phyloP scores from a whole-genome alignment of 2,329 filamentous ascomycete species.

The Epichloe aotearoae region DNA sequence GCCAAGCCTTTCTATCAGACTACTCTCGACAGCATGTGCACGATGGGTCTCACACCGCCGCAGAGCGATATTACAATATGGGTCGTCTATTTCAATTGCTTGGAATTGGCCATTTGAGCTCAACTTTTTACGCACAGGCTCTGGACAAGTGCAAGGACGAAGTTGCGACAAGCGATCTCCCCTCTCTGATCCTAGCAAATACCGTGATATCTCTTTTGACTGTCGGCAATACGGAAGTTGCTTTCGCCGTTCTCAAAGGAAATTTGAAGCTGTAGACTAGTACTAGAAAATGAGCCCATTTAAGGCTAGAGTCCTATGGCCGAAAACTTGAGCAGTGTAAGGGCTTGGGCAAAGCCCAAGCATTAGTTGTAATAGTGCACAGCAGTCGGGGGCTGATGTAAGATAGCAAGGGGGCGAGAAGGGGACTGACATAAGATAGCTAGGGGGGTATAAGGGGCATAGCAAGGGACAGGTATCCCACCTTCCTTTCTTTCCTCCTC shows the following conservation, averaged over 20 bases:
- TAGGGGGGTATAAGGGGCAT: too few species aligned
- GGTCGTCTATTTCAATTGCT: slow-evolving; percentile 25
- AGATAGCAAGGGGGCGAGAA: too few species aligned
- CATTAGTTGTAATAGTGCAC: too few species aligned
- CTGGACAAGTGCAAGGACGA: slow-evolving; percentile 7
- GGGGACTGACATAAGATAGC: too few species aligned
- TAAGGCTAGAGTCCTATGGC: too few species aligned
- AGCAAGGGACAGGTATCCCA: too few species aligned
- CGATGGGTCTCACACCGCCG: slow-evolving; percentile 6
- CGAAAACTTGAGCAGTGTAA: too few species aligned
- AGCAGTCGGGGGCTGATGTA: too few species aligned
- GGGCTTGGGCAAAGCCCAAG: too few species aligned
- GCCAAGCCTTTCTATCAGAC: slow-evolving; percentile 59
- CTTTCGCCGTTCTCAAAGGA: slow-evolving; percentile 15
- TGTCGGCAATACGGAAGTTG: slow-evolving; percentile 16
- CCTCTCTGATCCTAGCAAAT: slow-evolving; percentile 18
- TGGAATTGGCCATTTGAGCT: slow-evolving; percentile 39
- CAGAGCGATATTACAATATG: slow-evolving; percentile 26
- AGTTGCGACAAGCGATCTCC: slow-evolving; percentile 12
- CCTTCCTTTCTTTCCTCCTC: too few species aligned
- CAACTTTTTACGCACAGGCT: slow-evolving; percentile 51
- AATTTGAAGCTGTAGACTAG: slow-evolving; percentile 13
- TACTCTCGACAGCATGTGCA: slow-evolving; percentile 15
- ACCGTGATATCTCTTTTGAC: slow-evolving; percentile 18
- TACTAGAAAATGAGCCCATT: background rate